A percentile compares a stretch with the other conserved stretches of the same genome.
Conservation (phyloP, 2,329 filamentous ascomycete species). For the Mycosphaerelloides madeirae region DNA sequence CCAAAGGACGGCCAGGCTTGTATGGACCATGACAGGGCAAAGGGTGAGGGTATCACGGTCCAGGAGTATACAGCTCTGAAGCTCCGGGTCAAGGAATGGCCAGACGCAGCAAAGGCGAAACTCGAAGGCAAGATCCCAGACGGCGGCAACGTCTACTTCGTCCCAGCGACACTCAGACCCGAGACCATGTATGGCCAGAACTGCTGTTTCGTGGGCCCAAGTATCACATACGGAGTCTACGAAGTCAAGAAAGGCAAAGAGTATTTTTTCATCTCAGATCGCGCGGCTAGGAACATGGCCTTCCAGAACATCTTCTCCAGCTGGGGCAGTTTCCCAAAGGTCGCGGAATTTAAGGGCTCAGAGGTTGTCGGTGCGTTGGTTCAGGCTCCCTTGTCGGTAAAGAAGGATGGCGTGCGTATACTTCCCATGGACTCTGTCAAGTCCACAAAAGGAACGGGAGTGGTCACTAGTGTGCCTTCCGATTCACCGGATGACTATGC, state of each 20-base stretch:
- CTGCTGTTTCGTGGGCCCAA: slow-evolving; percentile 90
- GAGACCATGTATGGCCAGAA: slow-evolving; percentile 99
- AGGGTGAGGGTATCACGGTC: slow-evolving; percentile 74
- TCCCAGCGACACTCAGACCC: slow-evolving; percentile 85
- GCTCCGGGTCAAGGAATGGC: slow-evolving; percentile 85
- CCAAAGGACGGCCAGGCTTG: slow-evolving; percentile 85
- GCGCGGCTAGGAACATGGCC: slow-evolving; percentile 89
- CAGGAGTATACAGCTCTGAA: slow-evolving; percentile 94
- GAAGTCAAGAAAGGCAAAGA: slow-evolving; percentile 58
- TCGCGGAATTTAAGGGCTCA: slow-evolving; percentile 69
- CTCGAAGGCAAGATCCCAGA: slow-evolving; percentile 74
- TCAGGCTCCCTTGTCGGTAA: slow-evolving; percentile 79
- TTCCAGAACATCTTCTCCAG: slow-evolving; percentile 81
- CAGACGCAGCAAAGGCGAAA: slow-evolving; percentile 65
- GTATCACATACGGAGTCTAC: slow-evolving; percentile 84
- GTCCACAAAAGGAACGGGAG: slow-evolving; percentile 89
- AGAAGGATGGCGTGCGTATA: slow-evolving; percentile 78
- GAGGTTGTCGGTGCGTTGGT: slow-evolving; percentile 84
- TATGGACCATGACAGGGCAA: slow-evolving; percentile 79
- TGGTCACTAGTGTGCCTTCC: slow-evolving; percentile 91
- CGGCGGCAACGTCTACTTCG: slow-evolving; percentile 76
- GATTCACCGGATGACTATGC: slow-evolving; percentile 95
- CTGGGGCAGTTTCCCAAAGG: slow-evolving; percentile 69
- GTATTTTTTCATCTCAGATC: slow-evolving; percentile 77
- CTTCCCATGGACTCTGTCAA: slow-evolving; percentile 93